Evolutionary conservation across 139 green algal species (phyloP), one percentile per base, ranked within the genome.

Genomic region (Chlorella ohadii): DNA sequence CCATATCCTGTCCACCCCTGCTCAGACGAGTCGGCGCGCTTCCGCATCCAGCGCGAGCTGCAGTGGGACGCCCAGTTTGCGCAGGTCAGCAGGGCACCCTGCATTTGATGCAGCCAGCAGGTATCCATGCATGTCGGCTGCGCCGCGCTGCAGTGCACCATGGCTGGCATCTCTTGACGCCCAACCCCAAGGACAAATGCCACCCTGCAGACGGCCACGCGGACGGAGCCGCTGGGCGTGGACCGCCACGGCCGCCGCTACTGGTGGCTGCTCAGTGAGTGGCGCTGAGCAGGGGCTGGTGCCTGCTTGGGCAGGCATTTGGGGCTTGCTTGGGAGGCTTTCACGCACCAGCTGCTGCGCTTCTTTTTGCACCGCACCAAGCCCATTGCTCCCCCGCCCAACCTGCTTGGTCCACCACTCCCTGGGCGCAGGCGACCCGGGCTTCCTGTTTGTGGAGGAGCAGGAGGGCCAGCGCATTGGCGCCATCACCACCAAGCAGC

Each of bases 231-330:
- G 1, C 81, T 96, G 51, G 93, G 93, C 39, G 44, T 59, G 23
- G 93, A 96, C 91, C 86, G 93, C 34, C 71, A 92, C 87, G 77
- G 86, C 80, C 88, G 91, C 34, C 79, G 85, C 75, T 96, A 96
- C 84, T 96, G 92, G 89, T 91, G 90, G 89, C 84, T 85, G 41
- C 73, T 78, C 28, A 65, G 71, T 75, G 68, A 75, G 68, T 66
- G 59, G 4, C 59, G 25, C 59, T 17, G 59, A 15, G 57, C 27
- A 1, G 6, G 44, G 44, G 59, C 59, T 66, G 57, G 20, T 3
- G 57, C 7, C n/a, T n/a, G n/a, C n/a, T n/a, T n/a, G n/a, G n/a
- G n/a, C n/a, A n/a, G n/a, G n/a, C n/a, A n/a, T n/a, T n/a, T n/a
- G n/a, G n/a, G n/a, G n/a, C n/a, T n/a, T n/a, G n/a, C n/a, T n/a